phyloP scores from a whole-genome alignment of 2,329 filamentous ascomycete genomes.

The Hymenoscyphus fructigenus region DNA sequence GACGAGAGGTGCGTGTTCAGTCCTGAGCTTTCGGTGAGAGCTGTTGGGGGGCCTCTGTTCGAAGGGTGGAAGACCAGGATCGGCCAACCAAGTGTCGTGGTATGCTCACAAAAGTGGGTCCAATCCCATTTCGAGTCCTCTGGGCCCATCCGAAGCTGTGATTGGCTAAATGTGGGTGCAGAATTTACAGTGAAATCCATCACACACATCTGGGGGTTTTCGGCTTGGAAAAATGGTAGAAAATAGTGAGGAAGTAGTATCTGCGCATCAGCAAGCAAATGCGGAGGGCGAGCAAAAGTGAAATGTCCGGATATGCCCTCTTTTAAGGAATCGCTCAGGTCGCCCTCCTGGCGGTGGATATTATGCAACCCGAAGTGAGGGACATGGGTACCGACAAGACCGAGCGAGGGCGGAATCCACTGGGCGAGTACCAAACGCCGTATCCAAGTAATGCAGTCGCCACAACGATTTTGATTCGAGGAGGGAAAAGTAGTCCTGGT shows the following conservation, averaged over 20 bases:
- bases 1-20: not conserved
- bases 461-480: not conserved
- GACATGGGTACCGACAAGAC: not conserved
- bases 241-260: not conserved
- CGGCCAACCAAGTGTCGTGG: slow-evolving; percentile 5
- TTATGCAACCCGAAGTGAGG: slow-evolving; percentile 4
- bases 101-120: slow-evolving; percentile 2
- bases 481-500: not conserved
- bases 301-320: not conserved
- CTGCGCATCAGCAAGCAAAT: not conserved
- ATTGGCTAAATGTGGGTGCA: slow-evolving; percentile 3
- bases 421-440: not conserved
- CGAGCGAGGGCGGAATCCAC: not conserved
- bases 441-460: slow-evolving; percentile 2
- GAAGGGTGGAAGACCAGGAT: slow-evolving; percentile 2
- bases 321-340: not conserved
- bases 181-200: not conserved
- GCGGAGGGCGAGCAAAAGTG: slow-evolving; percentile 3
- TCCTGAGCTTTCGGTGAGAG: slow-evolving; percentile 7
- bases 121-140: not conserved
- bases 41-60: not conserved
- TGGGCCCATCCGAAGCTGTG: not conserved
- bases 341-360: slow-evolving; percentile 6
- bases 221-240: not conserved
- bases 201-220: not conserved